Evolutionary conservation across 2,329 filamentous ascomycete genomes (phyloP).

Genomic region (Aspergillus candidus): DNA sequence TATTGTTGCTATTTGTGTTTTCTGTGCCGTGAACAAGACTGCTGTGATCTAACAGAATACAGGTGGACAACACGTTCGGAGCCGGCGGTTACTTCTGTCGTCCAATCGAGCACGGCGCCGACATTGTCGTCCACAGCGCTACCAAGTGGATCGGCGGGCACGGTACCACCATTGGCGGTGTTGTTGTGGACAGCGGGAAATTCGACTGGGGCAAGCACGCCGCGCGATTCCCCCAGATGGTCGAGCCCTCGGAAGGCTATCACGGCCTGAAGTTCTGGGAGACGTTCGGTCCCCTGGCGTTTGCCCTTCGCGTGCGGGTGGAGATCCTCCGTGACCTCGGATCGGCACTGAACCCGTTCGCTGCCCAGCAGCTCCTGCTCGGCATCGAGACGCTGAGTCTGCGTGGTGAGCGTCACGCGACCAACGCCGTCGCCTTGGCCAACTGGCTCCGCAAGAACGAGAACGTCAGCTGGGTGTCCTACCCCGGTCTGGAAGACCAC

Average conservation of each 20-base stretch:
- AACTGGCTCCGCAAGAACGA: conserved; percentile 76
- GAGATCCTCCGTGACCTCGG: conserved; percentile 88
- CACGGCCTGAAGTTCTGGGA: conserved; percentile 94
- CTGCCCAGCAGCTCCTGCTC: conserved; percentile 82
- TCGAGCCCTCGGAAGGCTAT: conserved; percentile 78
- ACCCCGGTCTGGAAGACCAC: conserved; percentile 81
- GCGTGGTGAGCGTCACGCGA: conserved; percentile 76
- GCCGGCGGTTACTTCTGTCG: conserved; percentile 83
- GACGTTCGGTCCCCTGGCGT: conserved; percentile 76
- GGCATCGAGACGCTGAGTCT: conserved; percentile 86
- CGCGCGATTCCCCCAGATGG: conserved; percentile 84
- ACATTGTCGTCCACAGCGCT: conserved; percentile 89
- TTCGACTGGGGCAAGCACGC: conserved; percentile 89
- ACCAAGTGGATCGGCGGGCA: conserved; percentile 98
- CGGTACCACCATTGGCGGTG: conserved; percentile 82
- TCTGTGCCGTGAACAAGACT: neutral
- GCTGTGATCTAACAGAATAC: conserved; percentile 1
- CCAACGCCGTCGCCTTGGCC: conserved; percentile 75
- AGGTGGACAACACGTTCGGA: conserved; percentile 93
- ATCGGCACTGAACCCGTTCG: conserved; percentile 78
- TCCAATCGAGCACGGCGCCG: conserved; percentile 83
- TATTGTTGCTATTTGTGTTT: neutral
- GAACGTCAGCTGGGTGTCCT: conserved; percentile 88
- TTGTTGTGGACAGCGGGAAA: conserved; percentile 81
- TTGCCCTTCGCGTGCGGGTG: conserved; percentile 77